phyloP scores from a whole-genome alignment of 1,139 yeast genomes.

The Candida mesenterica region DNA sequence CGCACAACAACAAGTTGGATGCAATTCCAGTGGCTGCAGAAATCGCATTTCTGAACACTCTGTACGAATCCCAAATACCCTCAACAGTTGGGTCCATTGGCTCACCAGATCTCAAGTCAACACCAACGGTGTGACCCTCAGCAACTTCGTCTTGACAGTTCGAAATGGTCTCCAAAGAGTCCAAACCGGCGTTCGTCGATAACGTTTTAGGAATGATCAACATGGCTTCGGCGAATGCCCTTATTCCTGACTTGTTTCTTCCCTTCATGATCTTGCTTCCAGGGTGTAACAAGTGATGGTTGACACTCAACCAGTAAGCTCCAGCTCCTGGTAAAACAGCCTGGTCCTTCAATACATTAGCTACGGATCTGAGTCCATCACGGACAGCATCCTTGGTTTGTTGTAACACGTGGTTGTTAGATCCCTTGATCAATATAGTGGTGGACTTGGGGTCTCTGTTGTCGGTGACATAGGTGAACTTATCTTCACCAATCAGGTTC shows the following conservation, averaged over 20 bases:
- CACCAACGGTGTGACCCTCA: constrained; percentile 83
- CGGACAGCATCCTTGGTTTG: constrained; percentile 97
- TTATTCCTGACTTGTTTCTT: constrained; percentile 83
- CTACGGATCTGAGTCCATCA: constrained; percentile 93
- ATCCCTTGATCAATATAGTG: constrained; percentile 89
- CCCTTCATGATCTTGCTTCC: constrained; percentile 74
- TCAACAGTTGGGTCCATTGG: constrained; percentile 94
- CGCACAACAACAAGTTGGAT: constrained; percentile 86
- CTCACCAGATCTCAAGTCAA: constrained; percentile 88
- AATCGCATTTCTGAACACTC: constrained; percentile 90
- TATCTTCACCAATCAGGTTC: constrained; percentile 93
- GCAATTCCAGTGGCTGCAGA: constrained; percentile 95
- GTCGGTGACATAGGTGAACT: constrained; percentile 93
- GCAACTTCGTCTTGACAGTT: constrained; percentile 87
- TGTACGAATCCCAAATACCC: constrained; percentile 95
- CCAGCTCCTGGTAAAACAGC: constrained; percentile 96
- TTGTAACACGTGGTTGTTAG: constrained; percentile 81
- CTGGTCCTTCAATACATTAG: constrained; percentile 84
- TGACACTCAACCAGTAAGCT: constrained; percentile 84
- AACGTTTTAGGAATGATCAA: constrained; percentile 90
- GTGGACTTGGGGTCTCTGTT: constrained; percentile 89
- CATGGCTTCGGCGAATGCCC: constrained; percentile 91
- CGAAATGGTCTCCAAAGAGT: constrained; percentile 84
- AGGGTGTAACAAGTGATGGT: constrained; percentile 59
- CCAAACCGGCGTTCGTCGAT: constrained; percentile 90